Conservation (phyloP, 176 grass and related monocot species). For the Chrysopogon serrulatus region DNA sequence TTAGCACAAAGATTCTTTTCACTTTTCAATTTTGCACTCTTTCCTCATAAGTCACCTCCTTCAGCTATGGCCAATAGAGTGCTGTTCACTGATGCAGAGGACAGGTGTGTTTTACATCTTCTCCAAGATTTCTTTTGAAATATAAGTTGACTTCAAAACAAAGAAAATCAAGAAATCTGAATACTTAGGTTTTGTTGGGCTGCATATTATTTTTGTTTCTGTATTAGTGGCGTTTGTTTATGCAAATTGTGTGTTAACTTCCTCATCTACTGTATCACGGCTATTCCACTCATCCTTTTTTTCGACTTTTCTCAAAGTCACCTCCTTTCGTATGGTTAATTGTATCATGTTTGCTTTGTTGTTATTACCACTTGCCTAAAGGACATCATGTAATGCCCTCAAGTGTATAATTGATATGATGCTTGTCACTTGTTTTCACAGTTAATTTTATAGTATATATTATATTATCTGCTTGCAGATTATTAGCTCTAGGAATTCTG, state of each 20-base stretch:
- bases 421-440: conserved; percentile 1
- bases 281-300: neutral
- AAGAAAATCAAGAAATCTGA: conserved; percentile 2
- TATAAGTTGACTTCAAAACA: neutral
- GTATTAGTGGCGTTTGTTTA: conserved; percentile 7
- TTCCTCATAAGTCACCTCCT: conserved; percentile 85
- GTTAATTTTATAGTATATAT: neutral
- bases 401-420: neutral
- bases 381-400: neutral
- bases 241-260: conserved; percentile 19
- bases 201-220: neutral
- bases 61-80: conserved; percentile 63
- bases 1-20: conserved; percentile 59
- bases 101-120: conserved; percentile 46
- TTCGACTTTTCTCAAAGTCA: neutral
- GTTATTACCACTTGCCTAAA: conserved; percentile 9
- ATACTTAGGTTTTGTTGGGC: conserved; percentile 1
- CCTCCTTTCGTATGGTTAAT: conserved; percentile 17
- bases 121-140: neutral
- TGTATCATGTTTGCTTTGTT: conserved; percentile 11
- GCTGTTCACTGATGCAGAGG: conserved; percentile 98
- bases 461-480: conserved; percentile 49
- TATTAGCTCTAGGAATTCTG: conserved; percentile 85
- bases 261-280: neutral
- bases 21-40: conserved; percentile 59